Evolutionary conservation across 2,329 filamentous ascomycete species (phyloP).

Genomic region (Talaromyces sp.): DNA sequence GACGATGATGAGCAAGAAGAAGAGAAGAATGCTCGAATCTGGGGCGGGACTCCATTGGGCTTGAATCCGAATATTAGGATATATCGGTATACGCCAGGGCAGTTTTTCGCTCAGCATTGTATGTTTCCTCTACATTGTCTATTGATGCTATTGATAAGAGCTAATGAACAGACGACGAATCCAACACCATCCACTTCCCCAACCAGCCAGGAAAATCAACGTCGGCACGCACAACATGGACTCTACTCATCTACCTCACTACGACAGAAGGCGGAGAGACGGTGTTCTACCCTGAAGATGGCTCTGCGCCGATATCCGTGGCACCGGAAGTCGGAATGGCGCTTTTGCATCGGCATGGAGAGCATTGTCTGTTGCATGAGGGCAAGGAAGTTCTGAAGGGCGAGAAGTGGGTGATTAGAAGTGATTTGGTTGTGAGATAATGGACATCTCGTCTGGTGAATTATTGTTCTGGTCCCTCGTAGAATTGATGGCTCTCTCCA

Average conservation of each 20-base stretch:
- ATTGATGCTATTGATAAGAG: not conserved
- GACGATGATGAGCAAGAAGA: slow-evolving; percentile 24
- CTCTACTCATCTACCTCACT: slow-evolving; percentile 81
- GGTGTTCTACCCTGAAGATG: slow-evolving; percentile 75
- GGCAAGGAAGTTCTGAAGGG: slow-evolving; percentile 74
- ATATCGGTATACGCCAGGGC: slow-evolving; percentile 80
- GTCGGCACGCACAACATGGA: slow-evolving; percentile 79
- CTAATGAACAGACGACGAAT: slow-evolving; percentile 71
- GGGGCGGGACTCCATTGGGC: slow-evolving; percentile 81
- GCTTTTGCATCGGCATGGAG: slow-evolving; percentile 82
- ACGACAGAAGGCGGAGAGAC: slow-evolving; percentile 85
- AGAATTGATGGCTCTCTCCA: not conserved
- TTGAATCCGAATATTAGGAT: slow-evolving; percentile 85
- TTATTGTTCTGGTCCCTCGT: not conserved
- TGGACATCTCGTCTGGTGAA: not conserved
- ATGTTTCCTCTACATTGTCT: slow-evolving; percentile 41
- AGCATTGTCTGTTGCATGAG: slow-evolving; percentile 87
- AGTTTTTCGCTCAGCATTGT: slow-evolving; percentile 95
- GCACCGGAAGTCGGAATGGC: slow-evolving; percentile 79
- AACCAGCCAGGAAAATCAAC: slow-evolving; percentile 40
- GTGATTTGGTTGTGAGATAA: slow-evolving; percentile 60
- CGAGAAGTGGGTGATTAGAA: slow-evolving; percentile 89
- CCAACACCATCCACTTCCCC: slow-evolving; percentile 66
- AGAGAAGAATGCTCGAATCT: slow-evolving; percentile 42
- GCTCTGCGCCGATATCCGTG: slow-evolving; percentile 64